These are phyloP conservation scores for Babjeviella inositovora DNA, from an alignment of 805 yeast species.

Conservation along the genomic window DNA sequence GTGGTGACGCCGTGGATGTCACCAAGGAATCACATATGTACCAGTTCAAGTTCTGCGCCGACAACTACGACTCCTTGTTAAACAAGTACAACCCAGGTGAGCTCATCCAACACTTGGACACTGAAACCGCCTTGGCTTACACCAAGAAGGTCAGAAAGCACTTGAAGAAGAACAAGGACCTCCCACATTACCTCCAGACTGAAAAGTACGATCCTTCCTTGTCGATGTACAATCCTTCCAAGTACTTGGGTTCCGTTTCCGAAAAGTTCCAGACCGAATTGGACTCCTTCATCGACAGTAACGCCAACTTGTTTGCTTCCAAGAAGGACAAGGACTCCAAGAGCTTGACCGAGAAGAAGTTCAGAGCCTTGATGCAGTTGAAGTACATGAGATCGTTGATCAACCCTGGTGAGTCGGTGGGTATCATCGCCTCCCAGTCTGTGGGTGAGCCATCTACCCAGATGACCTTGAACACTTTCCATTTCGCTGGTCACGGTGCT, in stretches of 20 bases:
- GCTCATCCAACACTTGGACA: constrained; percentile 58
- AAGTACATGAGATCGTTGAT: constrained; percentile 94
- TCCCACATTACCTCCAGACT: constrained; percentile 48
- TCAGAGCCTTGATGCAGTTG: constrained; percentile 93
- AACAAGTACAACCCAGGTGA: constrained; percentile 78
- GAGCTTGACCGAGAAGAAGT: constrained; percentile 56
- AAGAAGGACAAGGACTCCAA: constrained; percentile 26
- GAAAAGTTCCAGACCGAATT: constrained; percentile 75
- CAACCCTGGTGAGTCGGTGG: constrained; percentile 96
- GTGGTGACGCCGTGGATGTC: constrained; percentile 94
- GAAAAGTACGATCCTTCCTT: constrained; percentile 78
- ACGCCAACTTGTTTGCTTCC: constrained; percentile 36
- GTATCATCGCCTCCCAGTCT: constrained; percentile 95
- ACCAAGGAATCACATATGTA: constrained; percentile 89
- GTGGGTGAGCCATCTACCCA: constrained; percentile 99
- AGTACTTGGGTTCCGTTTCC: constrained; percentile 84
- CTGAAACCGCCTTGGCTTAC: constrained; percentile 67
- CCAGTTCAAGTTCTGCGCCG: constrained; percentile 85
- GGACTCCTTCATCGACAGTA: constrained; percentile 47
- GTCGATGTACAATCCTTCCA: constrained; percentile 75
- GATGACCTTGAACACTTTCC: constrained; percentile 95
- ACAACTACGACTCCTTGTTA: constrained; percentile 76
- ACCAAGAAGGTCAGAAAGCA: constrained; percentile 70
- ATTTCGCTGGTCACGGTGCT: constrained; percentile 99
- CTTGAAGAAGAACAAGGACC: constrained; percentile 41